phyloP scores from a whole-genome alignment of 164 flowering plant species.

The Magnolia kwangsiensis region DNA sequence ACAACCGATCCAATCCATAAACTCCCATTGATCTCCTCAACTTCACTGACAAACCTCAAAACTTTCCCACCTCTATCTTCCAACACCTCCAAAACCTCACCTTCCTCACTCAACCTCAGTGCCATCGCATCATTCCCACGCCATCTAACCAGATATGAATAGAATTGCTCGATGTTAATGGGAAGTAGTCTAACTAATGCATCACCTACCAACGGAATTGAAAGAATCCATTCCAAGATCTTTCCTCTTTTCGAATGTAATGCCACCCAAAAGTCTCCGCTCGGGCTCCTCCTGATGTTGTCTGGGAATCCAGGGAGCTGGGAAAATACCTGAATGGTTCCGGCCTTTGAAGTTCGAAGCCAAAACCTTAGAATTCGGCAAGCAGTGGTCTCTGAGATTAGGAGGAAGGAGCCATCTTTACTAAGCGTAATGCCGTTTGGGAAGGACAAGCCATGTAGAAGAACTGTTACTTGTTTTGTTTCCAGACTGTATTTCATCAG shows the following conservation, averaged over 20 bases:
- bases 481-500: slow-evolving; percentile 36
- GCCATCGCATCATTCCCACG: slow-evolving; percentile 2
- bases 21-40: slow-evolving; percentile 9
- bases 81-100: slow-evolving; percentile 12
- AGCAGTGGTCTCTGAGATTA: slow-evolving; percentile 14
- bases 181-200: not conserved
- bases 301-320: slow-evolving; percentile 28
- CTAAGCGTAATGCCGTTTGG: slow-evolving; percentile 47
- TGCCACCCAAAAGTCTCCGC: slow-evolving; percentile 29
- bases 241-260: slow-evolving; percentile 5
- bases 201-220: not conserved
- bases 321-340: slow-evolving; percentile 9
- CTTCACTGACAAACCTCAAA: slow-evolving; percentile 2
- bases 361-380: slow-evolving; percentile 13
- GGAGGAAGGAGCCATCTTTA: slow-evolving; percentile 28
- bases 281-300: slow-evolving; percentile 21
- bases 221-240: not conserved
- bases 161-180: not conserved
- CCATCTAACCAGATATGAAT: not conserved
- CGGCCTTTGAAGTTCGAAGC: slow-evolving; percentile 20
- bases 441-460: slow-evolving; percentile 20
- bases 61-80: slow-evolving; percentile 12
- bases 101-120: slow-evolving; percentile 9
- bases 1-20: slow-evolving; percentile 14
- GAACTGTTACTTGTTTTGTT: slow-evolving; percentile 20